Base-by-base conservation (phyloP, 2,329 filamentous ascomycete species). In the Parascedosporium putredinis region DNA sequence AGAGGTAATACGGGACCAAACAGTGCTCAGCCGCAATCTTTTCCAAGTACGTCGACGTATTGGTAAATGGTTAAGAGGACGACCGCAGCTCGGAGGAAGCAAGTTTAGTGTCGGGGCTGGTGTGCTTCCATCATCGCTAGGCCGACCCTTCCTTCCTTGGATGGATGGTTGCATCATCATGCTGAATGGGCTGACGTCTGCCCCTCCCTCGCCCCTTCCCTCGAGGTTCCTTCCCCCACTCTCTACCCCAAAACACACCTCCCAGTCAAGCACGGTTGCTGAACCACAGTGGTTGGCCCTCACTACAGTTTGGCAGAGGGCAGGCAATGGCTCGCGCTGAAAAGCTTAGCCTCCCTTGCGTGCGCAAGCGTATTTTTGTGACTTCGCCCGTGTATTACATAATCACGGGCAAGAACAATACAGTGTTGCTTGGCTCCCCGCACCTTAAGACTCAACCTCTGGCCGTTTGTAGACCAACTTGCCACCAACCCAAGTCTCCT, bases 401-500 rank as follows among this genome's bases (percentile, higher is more conserved):
- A 42, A 42, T 4, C 33, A 23, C 27, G 12, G 12, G 18, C 9
- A 3, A 6, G 2, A 10, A 8, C 3, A n/a, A n/a, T 20, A 42
- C 38, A 9, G 38, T 42, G 38, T 20, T 10, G 23, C 12, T 42
- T 22, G 9, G 9, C 20, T 23, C 20, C 38, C 23, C 3, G 20
- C 38, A 42, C 38, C 38, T 42, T 20, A 42, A 42, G 38, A 22
- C 38, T 10, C 27, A 31, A 20, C 27, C 14, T 43, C 47, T 14
- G 18, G 24, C 23, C 47, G 24, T 23, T 22, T 36, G 56, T 75
- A 79, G 0, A 79, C 75, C 48, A 55, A 66, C 57, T 56, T 70
- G 0, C 83, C 83, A 2, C 67, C 80, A 31, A 86, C 74, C 83
- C 83, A 87, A 0, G 83, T 86, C 67, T 86, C 82, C 53, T 66